Evolutionary conservation across 2,329 filamentous ascomycete genomes (phyloP), one percentile per base, ranked within the genome.

Genomic region (Curvularia sp.): DNA sequence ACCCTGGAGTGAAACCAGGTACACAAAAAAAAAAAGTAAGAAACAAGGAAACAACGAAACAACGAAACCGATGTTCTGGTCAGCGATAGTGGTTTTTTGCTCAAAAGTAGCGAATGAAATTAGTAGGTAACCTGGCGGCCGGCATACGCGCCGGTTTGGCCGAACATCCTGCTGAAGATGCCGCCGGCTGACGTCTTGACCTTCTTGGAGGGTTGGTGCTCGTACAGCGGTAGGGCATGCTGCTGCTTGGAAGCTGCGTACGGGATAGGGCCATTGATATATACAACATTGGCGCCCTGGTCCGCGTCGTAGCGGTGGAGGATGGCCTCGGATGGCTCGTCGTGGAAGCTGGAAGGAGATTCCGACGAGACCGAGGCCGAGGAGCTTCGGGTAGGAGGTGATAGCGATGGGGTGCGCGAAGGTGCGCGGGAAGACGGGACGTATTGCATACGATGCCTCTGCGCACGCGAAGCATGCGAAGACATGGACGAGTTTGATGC

Each of bases 351-450:
- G 30, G 67, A 63, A 38, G 76, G 73, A 13, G 73, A 78, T 43
- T 70, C 68, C 5, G 72, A 74, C 23, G 70, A 68, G 7, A 67
- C 67, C 7, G 74, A 76, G 52, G 70, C 68, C 1, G 74, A 74
- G n/a, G 73, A 74, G 70, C 74, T 76, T 58, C 76, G 74, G 18
- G 78, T 79, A 8, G 80, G 79, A 59, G 81, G 81, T 32, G 81
- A 82, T 28, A 83, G 74, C 36, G 80, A 82, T 50, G 81, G 81
- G 21, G 80, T 81, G 61, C 81, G 76, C n/a, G 80, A 82, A 28
- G 78, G 67, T 12, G 74, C 74, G 36, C 72, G 69, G 61, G 77
- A 66, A 52, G 74, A 72, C 55, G 68, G 55, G 58, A 68, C 59
- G 67, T 66, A 64, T 59, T 74, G 73, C 30, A 65, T 63, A 8